Percentiles rank a stretch among this genome's conserved stretches.
phyloP scores from a whole-genome alignment of 225 moss, liverwort and hornwort species.

The Ulota crispa region DNA sequence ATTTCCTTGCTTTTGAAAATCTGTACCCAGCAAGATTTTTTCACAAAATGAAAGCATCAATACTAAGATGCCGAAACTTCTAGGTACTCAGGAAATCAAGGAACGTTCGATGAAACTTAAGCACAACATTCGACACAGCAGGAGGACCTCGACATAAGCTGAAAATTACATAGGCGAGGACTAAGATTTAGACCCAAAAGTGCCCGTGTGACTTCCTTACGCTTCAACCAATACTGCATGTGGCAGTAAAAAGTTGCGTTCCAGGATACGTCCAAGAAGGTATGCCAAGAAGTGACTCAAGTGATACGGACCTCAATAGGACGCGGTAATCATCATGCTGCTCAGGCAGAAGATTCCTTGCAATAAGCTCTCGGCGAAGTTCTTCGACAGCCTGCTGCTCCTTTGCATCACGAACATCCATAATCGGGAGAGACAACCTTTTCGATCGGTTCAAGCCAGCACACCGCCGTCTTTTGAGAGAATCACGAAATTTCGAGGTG shows the following conservation, averaged over 20 bases:
- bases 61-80: not conserved
- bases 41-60: not conserved
- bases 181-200: not conserved
- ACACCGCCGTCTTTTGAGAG: conserved; percentile 46
- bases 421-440: conserved; percentile 50
- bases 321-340: conserved; percentile 60
- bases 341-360: conserved; percentile 41
- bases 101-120: not conserved
- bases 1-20: conserved; percentile 78
- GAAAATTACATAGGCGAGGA: not conserved
- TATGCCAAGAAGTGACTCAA: not conserved
- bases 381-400: conserved; percentile 57
- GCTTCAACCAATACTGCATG: not conserved
- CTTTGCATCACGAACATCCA: conserved; percentile 55
- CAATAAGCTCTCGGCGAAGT: conserved; percentile 52
- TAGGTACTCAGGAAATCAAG: not conserved
- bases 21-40: conserved; percentile 6
- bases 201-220: not conserved
- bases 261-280: not conserved
- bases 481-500: conserved; percentile 46
- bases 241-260: not conserved
- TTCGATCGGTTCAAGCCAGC: conserved; percentile 33
- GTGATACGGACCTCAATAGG: conserved; percentile 43
- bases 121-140: not conserved
- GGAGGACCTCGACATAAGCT: not conserved